A percentile compares a stretch with the other conserved stretches of the same genome.
Evolutionary conservation across 2,329 filamentous ascomycete genomes (phyloP).

Genomic region (Clarireedia monteithiana): DNA sequence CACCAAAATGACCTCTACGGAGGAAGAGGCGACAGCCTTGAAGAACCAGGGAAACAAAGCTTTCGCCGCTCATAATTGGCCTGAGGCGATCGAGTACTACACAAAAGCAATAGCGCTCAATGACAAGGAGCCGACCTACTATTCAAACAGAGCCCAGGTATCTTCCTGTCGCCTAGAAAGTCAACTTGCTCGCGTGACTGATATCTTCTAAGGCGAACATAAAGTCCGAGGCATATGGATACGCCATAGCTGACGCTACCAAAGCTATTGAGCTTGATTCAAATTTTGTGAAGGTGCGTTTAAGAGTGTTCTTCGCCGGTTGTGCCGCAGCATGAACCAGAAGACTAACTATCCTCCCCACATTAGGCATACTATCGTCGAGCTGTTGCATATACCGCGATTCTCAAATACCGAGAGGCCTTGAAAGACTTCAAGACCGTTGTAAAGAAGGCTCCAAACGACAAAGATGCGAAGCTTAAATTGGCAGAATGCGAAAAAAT

Average conservation of each 20-base stretch:
- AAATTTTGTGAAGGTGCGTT: slow-evolving; percentile 72
- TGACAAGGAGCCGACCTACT: slow-evolving; percentile 80
- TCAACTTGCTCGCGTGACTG: slow-evolving; percentile 39
- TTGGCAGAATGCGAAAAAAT: slow-evolving; percentile 91
- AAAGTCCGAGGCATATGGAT: slow-evolving; percentile 91
- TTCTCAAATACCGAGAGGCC: slow-evolving; percentile 80
- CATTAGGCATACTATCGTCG: slow-evolving; percentile 84
- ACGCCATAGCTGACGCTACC: slow-evolving; percentile 82
- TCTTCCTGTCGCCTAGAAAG: slow-evolving; percentile 28
- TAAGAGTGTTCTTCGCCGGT: not conserved
- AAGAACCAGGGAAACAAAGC: slow-evolving; percentile 95
- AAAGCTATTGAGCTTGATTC: slow-evolving; percentile 87
- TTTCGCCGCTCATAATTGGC: slow-evolving; percentile 83
- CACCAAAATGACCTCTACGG: slow-evolving; percentile 22
- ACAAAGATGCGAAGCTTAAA: slow-evolving; percentile 87
- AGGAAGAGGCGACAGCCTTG: slow-evolving; percentile 68
- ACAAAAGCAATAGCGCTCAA: slow-evolving; percentile 80
- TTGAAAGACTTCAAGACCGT: slow-evolving; percentile 89
- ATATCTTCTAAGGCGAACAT: slow-evolving; percentile 68
- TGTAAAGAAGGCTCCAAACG: slow-evolving; percentile 75
- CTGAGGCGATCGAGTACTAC: slow-evolving; percentile 73
- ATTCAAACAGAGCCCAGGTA: slow-evolving; percentile 91
- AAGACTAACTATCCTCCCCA: not conserved
- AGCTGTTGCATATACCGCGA: slow-evolving; percentile 85
- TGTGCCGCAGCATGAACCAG: not conserved